Conservation (phyloP, 257 asterid genomes). For the Solanum etuberosum region DNA sequence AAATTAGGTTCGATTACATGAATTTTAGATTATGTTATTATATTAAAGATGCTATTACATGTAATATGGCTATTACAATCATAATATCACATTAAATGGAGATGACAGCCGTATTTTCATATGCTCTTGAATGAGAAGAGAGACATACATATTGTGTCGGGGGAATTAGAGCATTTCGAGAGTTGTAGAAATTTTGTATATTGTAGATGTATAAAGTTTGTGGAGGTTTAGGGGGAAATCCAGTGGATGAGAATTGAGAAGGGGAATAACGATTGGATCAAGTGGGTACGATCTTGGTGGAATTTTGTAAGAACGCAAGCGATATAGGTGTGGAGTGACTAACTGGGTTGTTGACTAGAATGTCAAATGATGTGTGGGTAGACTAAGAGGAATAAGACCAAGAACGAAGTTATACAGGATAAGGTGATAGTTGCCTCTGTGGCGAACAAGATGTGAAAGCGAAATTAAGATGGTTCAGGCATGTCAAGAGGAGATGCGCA, state of each 20-base stretch:
- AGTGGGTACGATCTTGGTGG: not conserved
- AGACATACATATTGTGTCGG: not conserved
- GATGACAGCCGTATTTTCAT: not conserved
- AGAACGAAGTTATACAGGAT: not conserved
- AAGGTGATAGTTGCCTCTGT: not conserved
- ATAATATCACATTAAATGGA: not conserved
- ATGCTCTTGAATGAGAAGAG: not conserved
- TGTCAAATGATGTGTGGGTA: not conserved
- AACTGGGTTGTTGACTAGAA: not conserved
- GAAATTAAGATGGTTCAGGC: not conserved
- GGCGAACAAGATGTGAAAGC: not conserved
- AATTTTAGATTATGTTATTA: too few relatives aligned
- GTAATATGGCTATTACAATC: not conserved
- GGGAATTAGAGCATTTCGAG: not conserved
- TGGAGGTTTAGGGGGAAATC: not conserved
- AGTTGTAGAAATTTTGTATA: not conserved
- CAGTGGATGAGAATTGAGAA: not conserved
- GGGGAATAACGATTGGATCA: not conserved
- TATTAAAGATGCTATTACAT: not conserved
- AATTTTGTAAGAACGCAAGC: not conserved
- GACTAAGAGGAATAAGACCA: not conserved
- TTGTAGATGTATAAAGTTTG: not conserved
- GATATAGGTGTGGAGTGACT: not conserved
- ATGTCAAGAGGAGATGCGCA: not conserved
- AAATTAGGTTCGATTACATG: not conserved